A percentile compares a stretch with the other conserved stretches of the same genome.
Evolutionary conservation across 2,329 filamentous ascomycete genomes (phyloP).

Genomic region (Ceratocystis alfenasii): DNA sequence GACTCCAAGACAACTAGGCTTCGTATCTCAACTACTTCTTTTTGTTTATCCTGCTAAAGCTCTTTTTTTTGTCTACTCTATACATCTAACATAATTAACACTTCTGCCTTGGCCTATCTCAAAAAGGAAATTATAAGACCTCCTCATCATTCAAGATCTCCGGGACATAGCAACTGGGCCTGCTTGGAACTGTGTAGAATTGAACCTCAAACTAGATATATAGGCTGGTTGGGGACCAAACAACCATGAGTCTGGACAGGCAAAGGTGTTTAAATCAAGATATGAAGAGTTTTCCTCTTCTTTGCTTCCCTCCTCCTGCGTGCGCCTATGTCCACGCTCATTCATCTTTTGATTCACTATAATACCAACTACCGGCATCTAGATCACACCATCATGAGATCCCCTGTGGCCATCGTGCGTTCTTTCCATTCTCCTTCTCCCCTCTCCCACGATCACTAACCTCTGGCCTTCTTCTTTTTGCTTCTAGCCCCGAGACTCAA

Average conservation of each 20-base stretch:
- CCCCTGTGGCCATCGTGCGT: background rate
- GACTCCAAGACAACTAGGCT: no score
- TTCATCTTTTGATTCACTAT: background rate
- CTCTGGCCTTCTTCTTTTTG: background rate
- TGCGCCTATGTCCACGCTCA: background rate
- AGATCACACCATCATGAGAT: background rate
- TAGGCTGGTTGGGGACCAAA: conserved; percentile 1
- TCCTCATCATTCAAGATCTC: background rate
- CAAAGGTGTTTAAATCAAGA: background rate
- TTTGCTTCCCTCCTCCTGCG: background rate
- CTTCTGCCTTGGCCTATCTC: background rate
- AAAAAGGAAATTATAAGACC: background rate
- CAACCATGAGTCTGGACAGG: background rate
- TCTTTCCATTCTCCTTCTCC: background rate
- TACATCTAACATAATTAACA: no score
- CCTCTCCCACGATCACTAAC: background rate
- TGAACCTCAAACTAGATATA: background rate
- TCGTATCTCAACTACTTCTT: no score
- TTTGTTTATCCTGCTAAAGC: background rate
- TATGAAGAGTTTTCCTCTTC: background rate
- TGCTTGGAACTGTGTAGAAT: background rate
- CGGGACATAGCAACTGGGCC: conserved; percentile 1
- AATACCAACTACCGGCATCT: background rate
- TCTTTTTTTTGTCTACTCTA: background rate
- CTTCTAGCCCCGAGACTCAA: background rate